Percentiles rank a stretch among this genome's conserved stretches.
Evolutionary conservation across 192 early-diverging fungal genomes (phyloP).

Genomic region (Backusella morwellensis): DNA sequence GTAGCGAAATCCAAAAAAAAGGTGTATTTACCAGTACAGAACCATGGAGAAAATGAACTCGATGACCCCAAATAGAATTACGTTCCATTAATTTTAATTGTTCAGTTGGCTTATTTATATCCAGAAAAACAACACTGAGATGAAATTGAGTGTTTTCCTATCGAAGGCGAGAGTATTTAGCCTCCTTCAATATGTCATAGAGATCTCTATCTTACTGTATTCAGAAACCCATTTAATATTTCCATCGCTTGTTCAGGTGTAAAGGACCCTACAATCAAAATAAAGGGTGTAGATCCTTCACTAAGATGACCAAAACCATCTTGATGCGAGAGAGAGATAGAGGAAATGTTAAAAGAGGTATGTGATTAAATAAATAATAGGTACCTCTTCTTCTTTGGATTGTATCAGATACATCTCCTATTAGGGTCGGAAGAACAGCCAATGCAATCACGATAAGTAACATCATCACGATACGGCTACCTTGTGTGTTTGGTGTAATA

Average conservation of each 20-base stretch:
- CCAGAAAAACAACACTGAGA: slow-evolving; percentile 44
- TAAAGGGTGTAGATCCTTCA: slow-evolving; percentile 25
- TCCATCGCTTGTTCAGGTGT: slow-evolving; percentile 36
- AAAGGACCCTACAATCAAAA: slow-evolving; percentile 44
- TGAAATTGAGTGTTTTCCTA: slow-evolving; percentile 19
- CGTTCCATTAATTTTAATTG: slow-evolving; percentile 40
- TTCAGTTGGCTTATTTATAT: slow-evolving; percentile 37
- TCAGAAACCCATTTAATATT: slow-evolving; percentile 43
- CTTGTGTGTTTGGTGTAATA: slow-evolving; percentile 52
- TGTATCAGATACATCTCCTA: slow-evolving; percentile 41
- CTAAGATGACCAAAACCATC: slow-evolving; percentile 20
- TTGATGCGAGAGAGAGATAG: neutral
- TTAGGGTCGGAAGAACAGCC: slow-evolving; percentile 53
- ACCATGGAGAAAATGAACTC: slow-evolving; percentile 27
- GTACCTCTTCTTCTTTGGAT: slow-evolving; percentile 26
- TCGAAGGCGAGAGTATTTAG: no score
- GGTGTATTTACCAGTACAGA: slow-evolving; percentile 20
- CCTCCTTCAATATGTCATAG: no score
- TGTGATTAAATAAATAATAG: neutral
- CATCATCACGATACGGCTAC: slow-evolving; percentile 53
- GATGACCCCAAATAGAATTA: slow-evolving; percentile 36
- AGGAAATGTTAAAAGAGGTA: neutral
- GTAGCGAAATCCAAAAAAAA: neutral
- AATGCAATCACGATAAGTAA: slow-evolving; percentile 55
- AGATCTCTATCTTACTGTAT: slow-evolving; percentile 22